Percentiles rank a stretch among this genome's conserved stretches.
These are phyloP conservation scores for Erodium moschatum DNA, from an alignment of 441 rosid species.

Conservation along the genomic window DNA sequence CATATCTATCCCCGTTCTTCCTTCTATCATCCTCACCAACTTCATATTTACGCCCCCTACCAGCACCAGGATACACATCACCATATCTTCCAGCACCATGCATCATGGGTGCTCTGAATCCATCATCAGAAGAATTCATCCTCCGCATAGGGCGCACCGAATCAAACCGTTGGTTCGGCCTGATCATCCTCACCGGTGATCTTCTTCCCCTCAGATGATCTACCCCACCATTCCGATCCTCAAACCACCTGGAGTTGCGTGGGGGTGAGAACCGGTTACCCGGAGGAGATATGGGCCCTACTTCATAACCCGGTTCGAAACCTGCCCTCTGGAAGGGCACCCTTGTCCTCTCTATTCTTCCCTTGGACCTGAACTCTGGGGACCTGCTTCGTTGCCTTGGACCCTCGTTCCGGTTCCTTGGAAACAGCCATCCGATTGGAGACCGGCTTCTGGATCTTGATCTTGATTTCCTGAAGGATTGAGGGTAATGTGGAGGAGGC, in stretches of 20 bases:
- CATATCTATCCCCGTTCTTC: constrained; percentile 26
- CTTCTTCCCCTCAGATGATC: constrained; percentile 18
- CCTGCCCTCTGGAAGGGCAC: constrained; percentile 34
- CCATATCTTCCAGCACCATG: too few species aligned
- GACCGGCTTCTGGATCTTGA: constrained; percentile 49
- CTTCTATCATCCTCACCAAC: constrained; percentile 25
- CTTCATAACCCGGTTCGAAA: constrained; percentile 31
- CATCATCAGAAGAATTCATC: constrained; percentile 20
- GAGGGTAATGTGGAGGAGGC: constrained; percentile 22
- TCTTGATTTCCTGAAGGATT: constrained; percentile 26
- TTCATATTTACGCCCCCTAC: constrained; percentile 20
- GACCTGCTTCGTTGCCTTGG: constrained; percentile 26
- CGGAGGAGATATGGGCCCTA: constrained; percentile 3
- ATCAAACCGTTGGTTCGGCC: constrained; percentile 32
- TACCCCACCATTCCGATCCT: constrained; percentile 28
- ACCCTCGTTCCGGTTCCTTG: constrained; percentile 27
- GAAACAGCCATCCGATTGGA: constrained; percentile 27
- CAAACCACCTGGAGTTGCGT: constrained; percentile 22
- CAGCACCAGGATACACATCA: too few species aligned
- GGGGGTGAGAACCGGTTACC: too few species aligned
- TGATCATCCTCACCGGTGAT: constrained; percentile 26
- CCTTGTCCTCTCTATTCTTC: constrained; percentile 33
- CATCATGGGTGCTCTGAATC: constrained; percentile 17
- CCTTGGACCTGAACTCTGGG: constrained; percentile 34
- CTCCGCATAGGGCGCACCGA: constrained; percentile 24